These are phyloP conservation scores for Circinella umbellata DNA, from an alignment of 371 early-diverging fungal species.

Conservation along the genomic window DNA sequence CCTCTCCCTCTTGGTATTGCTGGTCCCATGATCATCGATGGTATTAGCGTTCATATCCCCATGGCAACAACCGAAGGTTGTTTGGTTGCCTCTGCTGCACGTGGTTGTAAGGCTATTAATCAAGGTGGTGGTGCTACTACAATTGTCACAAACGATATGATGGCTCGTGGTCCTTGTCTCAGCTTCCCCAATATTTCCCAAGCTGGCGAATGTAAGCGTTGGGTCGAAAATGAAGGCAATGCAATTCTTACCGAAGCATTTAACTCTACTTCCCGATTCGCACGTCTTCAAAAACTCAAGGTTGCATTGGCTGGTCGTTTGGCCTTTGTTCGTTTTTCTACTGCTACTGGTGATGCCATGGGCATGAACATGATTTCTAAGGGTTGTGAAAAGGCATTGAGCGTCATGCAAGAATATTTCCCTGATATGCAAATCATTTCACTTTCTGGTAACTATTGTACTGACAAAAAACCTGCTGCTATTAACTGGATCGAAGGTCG, in stretches of 20 bases:
- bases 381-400: slow-evolving; percentile 85
- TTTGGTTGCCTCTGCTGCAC: slow-evolving; percentile 93
- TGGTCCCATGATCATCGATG: slow-evolving; percentile 84
- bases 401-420: slow-evolving; percentile 65
- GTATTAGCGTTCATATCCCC: slow-evolving; percentile 80
- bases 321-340: slow-evolving; percentile 86
- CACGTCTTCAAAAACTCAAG: slow-evolving; percentile 83
- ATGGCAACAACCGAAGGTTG: slow-evolving; percentile 98
- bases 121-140: slow-evolving; percentile 89
- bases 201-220: slow-evolving; percentile 77
- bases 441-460: slow-evolving; percentile 94
- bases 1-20: slow-evolving; percentile 96
- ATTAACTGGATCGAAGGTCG: slow-evolving; percentile 98
- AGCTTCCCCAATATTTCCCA: slow-evolving; percentile 75
- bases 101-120: slow-evolving; percentile 96
- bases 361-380: slow-evolving; percentile 99
- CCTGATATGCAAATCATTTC: slow-evolving; percentile 84
- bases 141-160: slow-evolving; percentile 86
- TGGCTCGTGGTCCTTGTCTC: slow-evolving; percentile 95
- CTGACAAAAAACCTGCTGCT: slow-evolving; percentile 97
- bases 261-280: slow-evolving; percentile 91
- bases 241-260: slow-evolving; percentile 75
- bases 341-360: slow-evolving; percentile 98
- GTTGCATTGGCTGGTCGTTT: slow-evolving; percentile 85
- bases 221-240: slow-evolving; percentile 77